These are phyloP conservation scores for Neocucurbitaria cava DNA, from an alignment of 2,329 filamentous ascomycete genomes.

Conservation along the genomic window DNA sequence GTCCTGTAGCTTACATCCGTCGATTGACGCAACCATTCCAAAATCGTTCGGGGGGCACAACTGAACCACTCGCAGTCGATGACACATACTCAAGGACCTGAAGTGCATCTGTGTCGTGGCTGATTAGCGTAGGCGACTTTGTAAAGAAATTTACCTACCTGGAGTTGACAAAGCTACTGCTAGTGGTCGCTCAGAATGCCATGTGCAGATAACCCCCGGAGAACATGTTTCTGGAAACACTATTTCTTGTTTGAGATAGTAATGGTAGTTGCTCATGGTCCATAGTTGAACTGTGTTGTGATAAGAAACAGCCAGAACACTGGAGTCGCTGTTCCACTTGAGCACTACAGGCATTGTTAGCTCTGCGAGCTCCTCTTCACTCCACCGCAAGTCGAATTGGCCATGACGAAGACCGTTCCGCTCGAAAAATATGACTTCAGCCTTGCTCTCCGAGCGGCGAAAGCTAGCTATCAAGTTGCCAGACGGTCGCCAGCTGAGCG, in stretches of 20 bases:
- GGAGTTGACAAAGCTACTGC: constrained; percentile 63
- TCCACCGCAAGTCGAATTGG: constrained; percentile 80
- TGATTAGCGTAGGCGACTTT: background rate
- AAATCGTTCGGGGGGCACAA: constrained; percentile 75
- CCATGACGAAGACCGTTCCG: constrained; percentile 97
- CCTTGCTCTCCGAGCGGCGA: constrained; percentile 71
- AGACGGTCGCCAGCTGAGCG: constrained; percentile 87
- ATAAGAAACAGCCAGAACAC: constrained; percentile 82
- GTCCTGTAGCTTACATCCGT: constrained; percentile 65
- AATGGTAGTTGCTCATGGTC: constrained; percentile 98
- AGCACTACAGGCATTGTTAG: constrained; percentile 69
- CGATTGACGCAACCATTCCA: constrained; percentile 82
- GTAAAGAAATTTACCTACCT: constrained; percentile 22
- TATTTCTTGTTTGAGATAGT: constrained; percentile 95
- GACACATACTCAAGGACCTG: constrained; percentile 71
- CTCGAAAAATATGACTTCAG: constrained; percentile 94
- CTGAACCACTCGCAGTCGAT: constrained; percentile 71
- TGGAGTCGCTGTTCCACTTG: constrained; percentile 91
- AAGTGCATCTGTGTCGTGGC: constrained; percentile 52
- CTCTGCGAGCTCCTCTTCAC: constrained; percentile 63
- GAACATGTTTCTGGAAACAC: constrained; percentile 28
- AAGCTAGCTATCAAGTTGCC: constrained; percentile 91
- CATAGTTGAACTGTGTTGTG: constrained; percentile 83
- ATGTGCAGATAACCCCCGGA: constrained; percentile 51
- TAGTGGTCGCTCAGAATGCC: constrained; percentile 88